Percentiles rank a stretch among this genome's conserved stretches.
phyloP scores from a whole-genome alignment of 179 eudicot species.

The Amaranthus tricolor region DNA sequence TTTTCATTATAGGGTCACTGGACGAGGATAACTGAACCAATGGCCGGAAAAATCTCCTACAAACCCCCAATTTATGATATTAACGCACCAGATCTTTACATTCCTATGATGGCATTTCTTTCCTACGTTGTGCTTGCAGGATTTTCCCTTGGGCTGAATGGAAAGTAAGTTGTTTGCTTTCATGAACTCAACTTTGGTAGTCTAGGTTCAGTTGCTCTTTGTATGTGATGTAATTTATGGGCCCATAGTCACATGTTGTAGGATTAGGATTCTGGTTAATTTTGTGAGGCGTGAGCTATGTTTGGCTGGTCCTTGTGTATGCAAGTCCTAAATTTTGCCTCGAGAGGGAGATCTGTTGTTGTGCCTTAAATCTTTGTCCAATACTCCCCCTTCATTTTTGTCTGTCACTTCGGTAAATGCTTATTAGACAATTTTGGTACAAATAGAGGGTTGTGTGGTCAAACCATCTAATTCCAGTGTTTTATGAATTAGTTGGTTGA shows the following conservation, averaged over 20 bases:
- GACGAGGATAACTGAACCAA: conserved; percentile 86
- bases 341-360: no score
- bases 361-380: no score
- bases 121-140: conserved; percentile 83
- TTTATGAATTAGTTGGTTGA: no score
- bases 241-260: not conserved
- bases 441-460: no score
- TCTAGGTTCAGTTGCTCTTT: not conserved
- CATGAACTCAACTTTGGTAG: not conserved
- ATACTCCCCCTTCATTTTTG: no score
- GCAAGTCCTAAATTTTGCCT: not conserved
- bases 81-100: conserved; percentile 90
- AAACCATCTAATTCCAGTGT: no score
- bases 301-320: not conserved
- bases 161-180: conserved; percentile 57
- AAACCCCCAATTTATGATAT: conserved; percentile 88
- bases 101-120: conserved; percentile 84
- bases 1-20: conserved; percentile 64
- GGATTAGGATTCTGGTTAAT: not conserved
- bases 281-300: not conserved
- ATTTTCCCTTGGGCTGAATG: conserved; percentile 68
- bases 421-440: no score
- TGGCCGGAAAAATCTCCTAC: conserved; percentile 80
- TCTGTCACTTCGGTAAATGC: no score
- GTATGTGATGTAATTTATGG: not conserved